These are phyloP conservation scores for Phytomonas sp. DNA, from an alignment of 208 protist genomes.

Conservation along the genomic window DNA sequence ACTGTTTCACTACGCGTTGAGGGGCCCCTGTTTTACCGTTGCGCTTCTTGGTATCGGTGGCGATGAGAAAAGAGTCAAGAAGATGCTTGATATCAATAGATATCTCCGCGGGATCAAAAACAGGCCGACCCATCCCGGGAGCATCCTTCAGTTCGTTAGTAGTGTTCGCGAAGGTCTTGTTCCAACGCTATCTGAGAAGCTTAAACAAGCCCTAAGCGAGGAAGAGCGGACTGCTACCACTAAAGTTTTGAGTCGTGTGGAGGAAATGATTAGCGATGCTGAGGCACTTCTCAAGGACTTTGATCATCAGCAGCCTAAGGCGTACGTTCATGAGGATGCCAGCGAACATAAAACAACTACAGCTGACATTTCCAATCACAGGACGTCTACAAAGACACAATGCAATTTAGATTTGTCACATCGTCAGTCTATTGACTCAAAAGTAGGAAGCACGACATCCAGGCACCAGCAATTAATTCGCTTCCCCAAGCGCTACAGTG, in stretches of 20 bases:
- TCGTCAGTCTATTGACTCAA: neutral
- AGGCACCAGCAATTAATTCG: neutral
- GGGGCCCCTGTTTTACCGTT: slow-evolving; percentile 76
- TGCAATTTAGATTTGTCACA: neutral
- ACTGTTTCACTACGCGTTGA: slow-evolving; percentile 74
- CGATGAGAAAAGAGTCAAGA: slow-evolving; percentile 43
- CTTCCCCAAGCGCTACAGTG: neutral
- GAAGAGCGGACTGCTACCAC: slow-evolving; percentile 28
- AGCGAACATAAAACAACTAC: slow-evolving; percentile 7
- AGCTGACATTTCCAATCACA: neutral
- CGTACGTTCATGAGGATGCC: slow-evolving; percentile 46
- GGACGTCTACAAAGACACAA: neutral
- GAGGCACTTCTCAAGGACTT: slow-evolving; percentile 58
- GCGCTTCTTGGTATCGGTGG: slow-evolving; percentile 63
- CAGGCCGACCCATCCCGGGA: slow-evolving; percentile 55
- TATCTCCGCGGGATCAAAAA: slow-evolving; percentile 60
- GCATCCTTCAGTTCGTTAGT: slow-evolving; percentile 62
- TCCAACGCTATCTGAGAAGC: slow-evolving; percentile 46
- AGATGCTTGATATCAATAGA: slow-evolving; percentile 65
- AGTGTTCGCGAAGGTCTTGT: slow-evolving; percentile 56
- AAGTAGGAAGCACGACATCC: neutral
- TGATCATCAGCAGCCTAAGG: slow-evolving; percentile 64
- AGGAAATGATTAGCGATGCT: slow-evolving; percentile 64
- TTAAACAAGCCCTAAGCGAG: slow-evolving; percentile 19
- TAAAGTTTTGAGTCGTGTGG: slow-evolving; percentile 47